These are phyloP conservation scores for Capsicum baccatum DNA, from an alignment of 257 asterid genomes.

Conservation along the genomic window DNA sequence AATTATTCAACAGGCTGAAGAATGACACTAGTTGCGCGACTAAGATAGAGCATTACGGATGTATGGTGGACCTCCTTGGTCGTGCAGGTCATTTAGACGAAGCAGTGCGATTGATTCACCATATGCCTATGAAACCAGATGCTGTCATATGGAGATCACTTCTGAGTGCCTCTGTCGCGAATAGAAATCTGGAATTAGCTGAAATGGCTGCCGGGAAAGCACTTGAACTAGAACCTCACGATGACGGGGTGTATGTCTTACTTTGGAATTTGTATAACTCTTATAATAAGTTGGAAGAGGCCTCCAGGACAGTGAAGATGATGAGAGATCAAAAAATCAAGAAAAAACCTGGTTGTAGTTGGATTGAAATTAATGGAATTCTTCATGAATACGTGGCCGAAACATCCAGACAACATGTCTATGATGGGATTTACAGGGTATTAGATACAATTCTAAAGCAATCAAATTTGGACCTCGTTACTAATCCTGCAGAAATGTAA, in stretches of 20 bases:
- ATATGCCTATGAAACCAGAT: conserved; percentile 77
- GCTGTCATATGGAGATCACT: conserved; percentile 80
- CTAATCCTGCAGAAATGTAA: not conserved
- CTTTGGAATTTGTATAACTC: conserved; percentile 64
- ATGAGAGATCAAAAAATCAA: conserved; percentile 75
- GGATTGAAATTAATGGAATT: conserved; percentile 78
- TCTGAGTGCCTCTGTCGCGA: conserved; percentile 56
- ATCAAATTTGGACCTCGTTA: conserved; percentile 37
- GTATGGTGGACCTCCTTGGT: conserved; percentile 77
- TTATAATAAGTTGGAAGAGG: conserved; percentile 61
- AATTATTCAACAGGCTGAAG: conserved; percentile 48
- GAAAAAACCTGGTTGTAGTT: conserved; percentile 89
- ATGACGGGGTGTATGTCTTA: conserved; percentile 69
- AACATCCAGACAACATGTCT: conserved; percentile 37
- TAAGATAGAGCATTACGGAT: conserved; percentile 69
- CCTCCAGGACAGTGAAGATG: conserved; percentile 53
- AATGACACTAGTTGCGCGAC: conserved; percentile 45
- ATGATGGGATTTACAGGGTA: conserved; percentile 36
- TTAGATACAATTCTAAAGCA: conserved; percentile 50
- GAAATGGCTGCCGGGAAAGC: conserved; percentile 60
- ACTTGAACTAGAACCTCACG: conserved; percentile 65
- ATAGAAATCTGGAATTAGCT: conserved; percentile 63
- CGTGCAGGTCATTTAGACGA: conserved; percentile 68
- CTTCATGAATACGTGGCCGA: conserved; percentile 83
- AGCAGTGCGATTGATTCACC: conserved; percentile 51